Conservation (phyloP, 2,329 filamentous ascomycete species). For the Leptoxyphium fumago region DNA sequence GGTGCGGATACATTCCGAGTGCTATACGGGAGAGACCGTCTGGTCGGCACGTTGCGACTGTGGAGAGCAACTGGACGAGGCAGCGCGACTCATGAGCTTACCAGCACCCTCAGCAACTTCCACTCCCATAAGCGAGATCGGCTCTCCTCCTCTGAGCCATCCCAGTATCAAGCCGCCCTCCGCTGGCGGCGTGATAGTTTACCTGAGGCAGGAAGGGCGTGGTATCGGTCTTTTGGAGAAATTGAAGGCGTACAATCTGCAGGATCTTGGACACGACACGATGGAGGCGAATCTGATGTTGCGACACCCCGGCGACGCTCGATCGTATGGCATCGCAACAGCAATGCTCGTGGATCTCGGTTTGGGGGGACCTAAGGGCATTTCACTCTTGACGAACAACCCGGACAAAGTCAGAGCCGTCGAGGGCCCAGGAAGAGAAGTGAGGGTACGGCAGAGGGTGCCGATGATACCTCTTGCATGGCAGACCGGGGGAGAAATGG, state of each 20-base stretch:
- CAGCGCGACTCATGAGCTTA: constrained; percentile 69
- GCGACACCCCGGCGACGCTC: constrained; percentile 82
- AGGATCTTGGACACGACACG: constrained; percentile 93
- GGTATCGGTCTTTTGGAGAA: constrained; percentile 93
- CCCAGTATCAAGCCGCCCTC: constrained; percentile 24
- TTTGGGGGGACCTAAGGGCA: constrained; percentile 50
- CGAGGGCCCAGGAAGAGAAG: constrained; percentile 77
- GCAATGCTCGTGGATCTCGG: constrained; percentile 84
- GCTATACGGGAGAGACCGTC: constrained; percentile 95
- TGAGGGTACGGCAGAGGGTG: constrained; percentile 77
- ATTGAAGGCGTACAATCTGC: constrained; percentile 93
- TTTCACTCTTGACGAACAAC: constrained; percentile 85
- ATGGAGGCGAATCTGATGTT: constrained; percentile 89
- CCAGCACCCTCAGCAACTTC: constrained; percentile 14
- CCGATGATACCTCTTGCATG: constrained; percentile 93
- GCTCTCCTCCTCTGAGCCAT: constrained; percentile 2
- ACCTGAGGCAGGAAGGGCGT: constrained; percentile 86
- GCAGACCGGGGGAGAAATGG: constrained; percentile 62
- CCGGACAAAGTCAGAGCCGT: constrained; percentile 92
- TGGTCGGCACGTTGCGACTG: constrained; percentile 98
- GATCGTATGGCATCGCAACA: constrained; percentile 91
- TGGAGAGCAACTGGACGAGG: constrained; percentile 93
- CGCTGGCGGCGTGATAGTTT: constrained; percentile 79
- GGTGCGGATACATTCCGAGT: constrained; percentile 93
- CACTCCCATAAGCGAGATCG: constrained; percentile 12